Evolutionary conservation across 2,329 filamentous ascomycete genomes (phyloP).

Genomic region (Ambrosiella cleistominuta): DNA sequence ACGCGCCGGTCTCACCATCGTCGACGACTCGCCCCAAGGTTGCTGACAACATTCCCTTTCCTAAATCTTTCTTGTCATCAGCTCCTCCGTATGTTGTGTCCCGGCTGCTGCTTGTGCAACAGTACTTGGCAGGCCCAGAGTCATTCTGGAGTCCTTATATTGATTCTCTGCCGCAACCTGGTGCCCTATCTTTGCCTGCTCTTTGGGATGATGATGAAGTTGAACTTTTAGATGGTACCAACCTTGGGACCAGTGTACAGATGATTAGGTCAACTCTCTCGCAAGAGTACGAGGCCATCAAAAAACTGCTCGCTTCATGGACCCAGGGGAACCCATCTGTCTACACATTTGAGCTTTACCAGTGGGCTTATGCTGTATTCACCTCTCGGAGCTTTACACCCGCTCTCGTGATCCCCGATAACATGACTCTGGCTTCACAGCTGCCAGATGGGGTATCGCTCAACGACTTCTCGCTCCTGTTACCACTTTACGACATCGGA

Average conservation of each 20-base stretch:
- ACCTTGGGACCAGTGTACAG: slow-evolving; percentile 30
- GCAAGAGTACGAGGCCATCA: slow-evolving; percentile 23
- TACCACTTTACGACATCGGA: slow-evolving; percentile 54
- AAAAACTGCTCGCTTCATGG: slow-evolving; percentile 23
- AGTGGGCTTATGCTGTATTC: slow-evolving; percentile 48
- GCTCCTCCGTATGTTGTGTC: slow-evolving; percentile 42
- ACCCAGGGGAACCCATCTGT: slow-evolving; percentile 18
- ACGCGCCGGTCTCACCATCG: neutral
- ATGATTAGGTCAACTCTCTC: slow-evolving; percentile 30
- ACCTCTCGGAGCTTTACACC: slow-evolving; percentile 48
- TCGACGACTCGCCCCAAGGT: neutral
- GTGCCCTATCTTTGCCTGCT: slow-evolving; percentile 36
- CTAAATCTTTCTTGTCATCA: slow-evolving; percentile 29
- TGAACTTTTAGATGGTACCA: slow-evolving; percentile 36
- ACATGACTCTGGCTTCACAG: slow-evolving; percentile 17
- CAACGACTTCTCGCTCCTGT: slow-evolving; percentile 44
- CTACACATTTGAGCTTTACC: slow-evolving; percentile 35
- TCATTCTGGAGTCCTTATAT: slow-evolving; percentile 58
- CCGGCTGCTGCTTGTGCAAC: slow-evolving; percentile 51
- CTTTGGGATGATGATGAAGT: slow-evolving; percentile 47
- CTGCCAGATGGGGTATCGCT: neutral
- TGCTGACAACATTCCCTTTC: slow-evolving; percentile 22
- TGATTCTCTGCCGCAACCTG: slow-evolving; percentile 43
- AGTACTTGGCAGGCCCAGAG: slow-evolving; percentile 38
- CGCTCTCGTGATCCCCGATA: slow-evolving; percentile 32